phyloP scores from a whole-genome alignment of 2,329 filamentous ascomycete species.

The Apiospora sp. region DNA sequence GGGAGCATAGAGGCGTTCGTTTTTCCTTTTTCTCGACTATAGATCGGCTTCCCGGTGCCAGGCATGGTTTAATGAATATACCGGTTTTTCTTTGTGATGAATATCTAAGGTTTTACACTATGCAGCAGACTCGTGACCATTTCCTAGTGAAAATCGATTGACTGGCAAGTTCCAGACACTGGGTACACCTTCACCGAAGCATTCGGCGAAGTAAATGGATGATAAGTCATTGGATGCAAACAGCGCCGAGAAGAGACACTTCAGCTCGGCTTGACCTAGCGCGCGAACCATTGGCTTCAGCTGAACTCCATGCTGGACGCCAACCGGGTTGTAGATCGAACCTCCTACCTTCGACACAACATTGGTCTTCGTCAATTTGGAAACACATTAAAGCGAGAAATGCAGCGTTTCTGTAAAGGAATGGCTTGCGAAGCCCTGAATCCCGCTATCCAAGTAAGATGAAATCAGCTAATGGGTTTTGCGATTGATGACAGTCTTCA shows the following conservation, averaged over 20 bases:
- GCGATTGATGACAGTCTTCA: too few species aligned
- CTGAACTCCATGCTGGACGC: background rate
- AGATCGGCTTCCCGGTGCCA: constrained; percentile 15
- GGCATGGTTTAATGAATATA: constrained; percentile 22
- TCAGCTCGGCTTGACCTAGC: background rate
- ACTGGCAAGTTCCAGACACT: too few species aligned
- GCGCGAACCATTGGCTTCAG: constrained; percentile 2
- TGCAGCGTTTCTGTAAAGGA: background rate
- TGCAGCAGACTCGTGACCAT: background rate
- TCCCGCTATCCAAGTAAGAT: background rate
- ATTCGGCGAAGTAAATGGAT: background rate
- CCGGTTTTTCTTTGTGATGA: constrained; percentile 13
- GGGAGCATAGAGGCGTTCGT: constrained; percentile 13
- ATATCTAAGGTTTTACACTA: background rate
- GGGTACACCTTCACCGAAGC: too few species aligned
- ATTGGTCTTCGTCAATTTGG: background rate
- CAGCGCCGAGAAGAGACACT: background rate
- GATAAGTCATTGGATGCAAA: background rate
- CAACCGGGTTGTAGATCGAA: background rate
- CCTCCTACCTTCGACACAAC: background rate
- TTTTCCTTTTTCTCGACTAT: background rate
- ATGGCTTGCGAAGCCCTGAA: too few species aligned
- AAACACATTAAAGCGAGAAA: background rate
- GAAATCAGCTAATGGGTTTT: too few species aligned
- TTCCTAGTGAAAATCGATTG: background rate